Evolutionary conservation across 1,139 yeast species (phyloP).

Genomic region (Diutina scorzettiae): DNA sequence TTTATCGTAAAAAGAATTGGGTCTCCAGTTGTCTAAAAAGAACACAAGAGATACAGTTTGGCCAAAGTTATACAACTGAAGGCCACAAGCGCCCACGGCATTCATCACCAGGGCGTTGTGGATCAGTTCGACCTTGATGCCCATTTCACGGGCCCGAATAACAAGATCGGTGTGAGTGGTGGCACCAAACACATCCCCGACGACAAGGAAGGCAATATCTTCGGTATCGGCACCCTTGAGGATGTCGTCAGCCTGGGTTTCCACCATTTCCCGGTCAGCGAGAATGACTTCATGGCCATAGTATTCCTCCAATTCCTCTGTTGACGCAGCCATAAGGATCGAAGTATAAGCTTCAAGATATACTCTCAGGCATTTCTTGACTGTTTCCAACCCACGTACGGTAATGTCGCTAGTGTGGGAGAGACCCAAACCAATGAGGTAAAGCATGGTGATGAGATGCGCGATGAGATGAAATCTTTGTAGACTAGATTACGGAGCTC

Average conservation of each 20-base stretch:
- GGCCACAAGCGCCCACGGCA: slow-evolving; percentile 96
- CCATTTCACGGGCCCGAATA: slow-evolving; percentile 76
- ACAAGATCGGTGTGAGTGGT: slow-evolving; percentile 95
- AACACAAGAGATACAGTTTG: slow-evolving; percentile 93
- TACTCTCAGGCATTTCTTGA: slow-evolving; percentile 73
- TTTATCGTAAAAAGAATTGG: slow-evolving; percentile 88
- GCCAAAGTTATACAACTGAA: slow-evolving; percentile 90
- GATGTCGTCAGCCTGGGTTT: slow-evolving; percentile 74
- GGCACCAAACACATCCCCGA: slow-evolving; percentile 97
- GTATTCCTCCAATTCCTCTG: slow-evolving; percentile 54
- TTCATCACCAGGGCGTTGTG: slow-evolving; percentile 98
- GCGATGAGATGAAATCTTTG: slow-evolving; percentile 6
- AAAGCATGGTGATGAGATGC: slow-evolving; percentile 47
- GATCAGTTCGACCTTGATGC: slow-evolving; percentile 66
- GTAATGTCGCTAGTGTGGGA: slow-evolving; percentile 87
- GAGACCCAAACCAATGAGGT: slow-evolving; percentile 83
- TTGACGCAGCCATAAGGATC: slow-evolving; percentile 84
- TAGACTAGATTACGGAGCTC: too few species aligned
- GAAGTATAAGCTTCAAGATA: slow-evolving; percentile 94
- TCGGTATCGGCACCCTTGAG: slow-evolving; percentile 64
- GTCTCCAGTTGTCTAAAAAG: slow-evolving; percentile 92
- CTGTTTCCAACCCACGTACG: slow-evolving; percentile 83
- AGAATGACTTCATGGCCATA: slow-evolving; percentile 78
- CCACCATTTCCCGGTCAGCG: slow-evolving; percentile 93
- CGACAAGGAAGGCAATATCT: slow-evolving; percentile 88